Evolutionary conservation across 352 stramenopile genomes (phyloP).

Genomic region (Elongisporangium senticosum): DNA sequence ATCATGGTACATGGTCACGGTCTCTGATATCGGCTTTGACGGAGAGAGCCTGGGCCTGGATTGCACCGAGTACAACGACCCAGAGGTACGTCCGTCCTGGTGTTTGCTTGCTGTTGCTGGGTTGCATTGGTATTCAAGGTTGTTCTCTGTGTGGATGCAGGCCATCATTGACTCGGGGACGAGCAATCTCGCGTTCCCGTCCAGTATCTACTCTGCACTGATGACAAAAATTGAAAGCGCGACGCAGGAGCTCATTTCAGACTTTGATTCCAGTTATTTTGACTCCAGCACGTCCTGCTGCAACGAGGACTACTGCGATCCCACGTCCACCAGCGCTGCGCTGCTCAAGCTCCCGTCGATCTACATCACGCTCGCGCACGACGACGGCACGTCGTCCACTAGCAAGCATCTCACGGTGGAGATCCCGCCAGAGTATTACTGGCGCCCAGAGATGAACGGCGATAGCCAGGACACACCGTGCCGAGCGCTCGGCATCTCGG

Average conservation of each 20-base stretch:
- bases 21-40: conserved; percentile 68
- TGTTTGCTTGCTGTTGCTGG: neutral
- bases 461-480: conserved; percentile 42
- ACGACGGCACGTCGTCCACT: conserved; percentile 30
- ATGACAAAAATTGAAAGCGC: conserved; percentile 59
- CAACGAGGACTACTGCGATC: conserved; percentile 62
- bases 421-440: conserved; percentile 82
- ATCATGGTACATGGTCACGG: conserved; percentile 76
- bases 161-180: conserved; percentile 80
- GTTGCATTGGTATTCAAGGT: neutral
- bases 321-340: conserved; percentile 33
- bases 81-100: conserved; percentile 18
- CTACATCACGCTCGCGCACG: conserved; percentile 60
- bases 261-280: conserved; percentile 71
- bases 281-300: conserved; percentile 65
- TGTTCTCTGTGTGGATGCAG: conserved; percentile 13
- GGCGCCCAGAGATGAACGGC: conserved; percentile 75
- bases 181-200: conserved; percentile 76
- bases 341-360: conserved; percentile 70
- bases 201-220: conserved; percentile 68
- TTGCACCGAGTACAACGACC: conserved; percentile 69
- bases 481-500: conserved; percentile 71
- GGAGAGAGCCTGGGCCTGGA: conserved; percentile 48
- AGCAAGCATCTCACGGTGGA: conserved; percentile 69
- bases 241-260: conserved; percentile 47